A percentile compares a stretch with the other conserved stretches of the same genome.
Conservation (phyloP, 2,329 filamentous ascomycete genomes). For the Ophiostoma himal-ulmi region DNA sequence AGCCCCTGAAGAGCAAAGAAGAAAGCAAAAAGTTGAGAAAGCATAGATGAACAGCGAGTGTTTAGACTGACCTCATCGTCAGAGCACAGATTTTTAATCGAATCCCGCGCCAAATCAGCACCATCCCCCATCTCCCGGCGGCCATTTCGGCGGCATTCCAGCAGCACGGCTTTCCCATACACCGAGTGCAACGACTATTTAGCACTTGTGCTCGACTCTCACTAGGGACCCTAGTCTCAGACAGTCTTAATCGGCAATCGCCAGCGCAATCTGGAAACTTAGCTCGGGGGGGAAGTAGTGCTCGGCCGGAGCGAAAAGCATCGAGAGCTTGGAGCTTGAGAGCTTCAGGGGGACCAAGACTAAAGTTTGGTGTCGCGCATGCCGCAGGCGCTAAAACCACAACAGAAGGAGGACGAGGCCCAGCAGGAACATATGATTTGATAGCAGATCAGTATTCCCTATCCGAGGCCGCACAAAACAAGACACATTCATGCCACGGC, state of each 20-base stretch:
- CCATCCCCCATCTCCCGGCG: background rate
- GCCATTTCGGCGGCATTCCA: background rate
- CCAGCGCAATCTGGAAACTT: background rate
- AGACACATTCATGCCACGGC: background rate
- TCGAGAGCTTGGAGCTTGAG: background rate
- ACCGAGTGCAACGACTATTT: background rate
- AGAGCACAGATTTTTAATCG: background rate
- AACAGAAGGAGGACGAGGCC: background rate
- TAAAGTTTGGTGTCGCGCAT: background rate
- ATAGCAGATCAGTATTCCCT: background rate
- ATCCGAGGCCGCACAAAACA: background rate
- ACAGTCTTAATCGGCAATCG: background rate
- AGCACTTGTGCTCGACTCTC: background rate
- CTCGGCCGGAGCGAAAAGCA: background rate
- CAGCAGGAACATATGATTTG: background rate
- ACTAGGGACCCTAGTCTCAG: background rate
- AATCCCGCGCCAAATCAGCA: background rate
- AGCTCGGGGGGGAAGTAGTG: background rate
- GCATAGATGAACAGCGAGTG: background rate
- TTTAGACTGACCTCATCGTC: background rate
- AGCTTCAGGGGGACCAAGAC: background rate
- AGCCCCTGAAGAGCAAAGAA: background rate
- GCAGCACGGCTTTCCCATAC: background rate
- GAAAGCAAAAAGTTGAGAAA: background rate
- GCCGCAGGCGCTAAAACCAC: background rate